Percentiles rank a stretch among this genome's conserved stretches.
Evolutionary conservation across 2,329 filamentous ascomycete species (phyloP).

Genomic region (Torrubiella hemipterigena): DNA sequence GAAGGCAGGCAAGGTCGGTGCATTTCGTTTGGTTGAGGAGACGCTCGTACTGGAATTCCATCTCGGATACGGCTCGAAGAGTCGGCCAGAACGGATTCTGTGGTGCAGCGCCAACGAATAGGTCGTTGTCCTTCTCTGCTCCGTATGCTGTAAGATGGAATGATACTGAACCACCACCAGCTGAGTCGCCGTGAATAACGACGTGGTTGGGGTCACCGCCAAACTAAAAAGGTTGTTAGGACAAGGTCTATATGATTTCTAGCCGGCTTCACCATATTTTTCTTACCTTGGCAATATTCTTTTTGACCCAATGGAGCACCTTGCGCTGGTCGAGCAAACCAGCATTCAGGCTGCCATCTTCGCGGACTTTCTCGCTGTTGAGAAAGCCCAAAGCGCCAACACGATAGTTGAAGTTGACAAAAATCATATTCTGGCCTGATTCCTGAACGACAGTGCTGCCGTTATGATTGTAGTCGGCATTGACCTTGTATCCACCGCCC

Average conservation of each 20-base stretch:
- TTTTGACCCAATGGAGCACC: constrained; percentile 43
- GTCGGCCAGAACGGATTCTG: constrained; percentile 32
- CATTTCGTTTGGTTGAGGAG: constrained; percentile 2
- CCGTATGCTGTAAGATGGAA: constrained; percentile 30
- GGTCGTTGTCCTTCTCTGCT: constrained; percentile 20
- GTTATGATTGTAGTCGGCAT: background rate
- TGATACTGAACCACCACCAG: constrained; percentile 40
- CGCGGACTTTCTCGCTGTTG: constrained; percentile 36
- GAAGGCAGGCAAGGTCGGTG: constrained; percentile 22
- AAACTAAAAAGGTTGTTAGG: constrained; percentile 22
- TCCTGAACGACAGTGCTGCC: background rate
- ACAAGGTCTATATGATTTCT: too few species aligned
- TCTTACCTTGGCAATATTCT: constrained; percentile 15
- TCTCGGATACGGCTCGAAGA: constrained; percentile 24
- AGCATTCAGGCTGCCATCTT: constrained; percentile 42
- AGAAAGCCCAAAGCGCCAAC: constrained; percentile 49
- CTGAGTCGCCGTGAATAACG: constrained; percentile 43
- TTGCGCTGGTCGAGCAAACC: constrained; percentile 49
- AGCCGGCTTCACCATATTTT: too few species aligned
- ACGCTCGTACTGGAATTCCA: constrained; percentile 24
- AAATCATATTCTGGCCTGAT: constrained; percentile 13
- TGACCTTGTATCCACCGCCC: background rate
- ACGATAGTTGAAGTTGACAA: constrained; percentile 32
- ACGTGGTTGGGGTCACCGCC: constrained; percentile 41
- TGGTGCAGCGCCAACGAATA: constrained; percentile 27